Evolutionary conservation across 2,329 filamentous ascomycete genomes (phyloP), one percentile per base, ranked within the genome.

Genomic region (Alternaria sp.): DNA sequence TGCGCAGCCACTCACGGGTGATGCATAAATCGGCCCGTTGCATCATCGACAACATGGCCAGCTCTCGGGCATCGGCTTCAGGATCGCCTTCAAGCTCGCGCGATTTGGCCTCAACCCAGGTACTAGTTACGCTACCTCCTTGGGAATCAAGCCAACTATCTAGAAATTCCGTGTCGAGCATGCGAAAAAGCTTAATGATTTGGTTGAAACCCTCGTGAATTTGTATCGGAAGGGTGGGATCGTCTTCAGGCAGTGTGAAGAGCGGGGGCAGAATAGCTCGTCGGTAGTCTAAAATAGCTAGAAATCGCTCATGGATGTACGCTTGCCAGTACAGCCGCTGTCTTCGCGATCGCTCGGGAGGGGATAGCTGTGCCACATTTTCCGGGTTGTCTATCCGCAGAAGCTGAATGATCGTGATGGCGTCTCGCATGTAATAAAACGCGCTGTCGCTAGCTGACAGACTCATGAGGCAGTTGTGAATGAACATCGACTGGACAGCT

Each of bases 281-380:
- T 5, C 81, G 81, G 43, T 84, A 84, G 39, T 84, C 81, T 4
- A 83, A 75, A 26, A 87, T 82, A 34, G 82, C 82, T n/a, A 85
- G 67, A 67, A 87, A 87, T 16, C 86, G 81, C 67, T 87, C 85
- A 60, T 87, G 84, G 32, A 87, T 84, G 64, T 83, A 87, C 12
- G 81, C 81, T 62, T 85, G 81, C 84, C 85, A 87, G 69, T 87
- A 86, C 1, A 86, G 71, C 3, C 85, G 78, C 62, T 85, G 83
- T 49, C 82, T 70, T 49, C 78, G 74, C 24, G 80, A 78, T 24
- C 79, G 72, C 53, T 83, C 81, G 3, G 78, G 65, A 4, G 69
- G 67, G 5, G 72, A 62, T 1, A 83, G 61, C 1, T 62, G 64
- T 5, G 62, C 63, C 59, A 79, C 73, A 7, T 69, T 63, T 5